Evolutionary conservation across 169 alveolate species (phyloP).

Genomic region (Babesia gibsoni): DNA sequence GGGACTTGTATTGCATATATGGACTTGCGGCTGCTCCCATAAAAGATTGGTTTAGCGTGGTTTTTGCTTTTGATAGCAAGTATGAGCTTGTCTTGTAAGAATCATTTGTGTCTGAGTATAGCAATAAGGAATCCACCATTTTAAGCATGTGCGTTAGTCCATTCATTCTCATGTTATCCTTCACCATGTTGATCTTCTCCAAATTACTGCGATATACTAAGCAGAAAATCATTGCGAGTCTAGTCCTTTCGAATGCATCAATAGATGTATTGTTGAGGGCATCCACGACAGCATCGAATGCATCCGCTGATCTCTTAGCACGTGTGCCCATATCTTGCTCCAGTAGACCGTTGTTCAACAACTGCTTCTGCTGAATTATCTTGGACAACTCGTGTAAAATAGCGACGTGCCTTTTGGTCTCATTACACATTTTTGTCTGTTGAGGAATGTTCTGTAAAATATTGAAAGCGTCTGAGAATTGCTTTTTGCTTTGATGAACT

Average conservation of each 20-base stretch:
- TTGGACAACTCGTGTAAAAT: constrained; percentile 56
- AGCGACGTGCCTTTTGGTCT: constrained; percentile 56
- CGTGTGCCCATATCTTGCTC: constrained; percentile 62
- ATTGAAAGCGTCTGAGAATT: constrained; percentile 46
- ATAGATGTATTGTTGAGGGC: constrained; percentile 7
- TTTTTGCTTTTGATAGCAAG: constrained; percentile 12
- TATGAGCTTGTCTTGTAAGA: background rate
- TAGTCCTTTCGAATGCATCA: constrained; percentile 32
- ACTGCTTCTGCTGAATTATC: constrained; percentile 19
- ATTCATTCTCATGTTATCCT: constrained; percentile 51
- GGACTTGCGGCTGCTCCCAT: constrained; percentile 29
- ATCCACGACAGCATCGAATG: constrained; percentile 48
- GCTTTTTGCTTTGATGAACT: constrained; percentile 78
- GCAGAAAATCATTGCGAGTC: constrained; percentile 30
- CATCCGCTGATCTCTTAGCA: constrained; percentile 24
- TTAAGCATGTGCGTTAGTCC: constrained; percentile 31
- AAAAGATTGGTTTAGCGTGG: constrained; percentile 19
- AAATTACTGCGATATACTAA: constrained; percentile 24
- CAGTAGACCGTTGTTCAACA: constrained; percentile 38
- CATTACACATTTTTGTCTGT: constrained; percentile 48
- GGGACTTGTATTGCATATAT: constrained; percentile 51
- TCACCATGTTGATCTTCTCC: constrained; percentile 36
- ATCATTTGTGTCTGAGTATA: background rate
- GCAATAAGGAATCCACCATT: constrained; percentile 27
- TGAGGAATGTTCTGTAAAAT: constrained; percentile 47